These are phyloP conservation scores for Myxozyma neglecta DNA, from an alignment of 805 yeast species.

Conservation along the genomic window DNA sequence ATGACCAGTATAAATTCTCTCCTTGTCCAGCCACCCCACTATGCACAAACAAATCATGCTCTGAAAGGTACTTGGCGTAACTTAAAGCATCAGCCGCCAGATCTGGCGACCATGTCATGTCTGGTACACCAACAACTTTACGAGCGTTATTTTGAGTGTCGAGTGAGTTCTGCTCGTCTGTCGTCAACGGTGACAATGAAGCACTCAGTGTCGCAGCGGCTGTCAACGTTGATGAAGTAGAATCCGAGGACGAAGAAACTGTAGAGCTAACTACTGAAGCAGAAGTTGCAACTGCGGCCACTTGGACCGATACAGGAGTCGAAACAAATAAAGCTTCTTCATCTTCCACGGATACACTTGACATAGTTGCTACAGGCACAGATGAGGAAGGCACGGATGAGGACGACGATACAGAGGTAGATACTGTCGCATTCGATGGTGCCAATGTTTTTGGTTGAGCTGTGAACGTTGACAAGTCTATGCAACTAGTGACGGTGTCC, in stretches of 20 bases:
- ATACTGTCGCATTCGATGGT: neutral
- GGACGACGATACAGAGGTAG: neutral
- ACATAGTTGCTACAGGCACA: neutral
- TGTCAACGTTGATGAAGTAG: neutral
- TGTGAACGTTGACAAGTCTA: neutral
- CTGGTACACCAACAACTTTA: conserved; percentile 1
- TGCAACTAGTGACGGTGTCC: too few relatives aligned
- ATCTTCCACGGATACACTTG: neutral
- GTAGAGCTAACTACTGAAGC: neutral
- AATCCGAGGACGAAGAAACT: neutral
- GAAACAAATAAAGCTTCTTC: neutral
- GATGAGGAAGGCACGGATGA: neutral
- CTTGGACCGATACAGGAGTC: too few relatives aligned
- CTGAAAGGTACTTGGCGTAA: conserved; percentile 10
- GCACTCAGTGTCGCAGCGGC: neutral
- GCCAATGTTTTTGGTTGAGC: neutral
- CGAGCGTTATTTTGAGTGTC: conserved; percentile 11
- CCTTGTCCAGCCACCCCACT: conserved; percentile 11
- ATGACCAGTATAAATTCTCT: conserved; percentile 10
- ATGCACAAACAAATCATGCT: conserved; percentile 3
- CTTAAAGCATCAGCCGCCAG: conserved; percentile 7
- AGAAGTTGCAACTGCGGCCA: neutral
- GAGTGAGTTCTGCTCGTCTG: conserved; percentile 2
- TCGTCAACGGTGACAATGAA: neutral
- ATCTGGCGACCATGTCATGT: neutral